Conservation (phyloP, 1,139 yeast genomes). For the Geotrichum klebahnii region DNA sequence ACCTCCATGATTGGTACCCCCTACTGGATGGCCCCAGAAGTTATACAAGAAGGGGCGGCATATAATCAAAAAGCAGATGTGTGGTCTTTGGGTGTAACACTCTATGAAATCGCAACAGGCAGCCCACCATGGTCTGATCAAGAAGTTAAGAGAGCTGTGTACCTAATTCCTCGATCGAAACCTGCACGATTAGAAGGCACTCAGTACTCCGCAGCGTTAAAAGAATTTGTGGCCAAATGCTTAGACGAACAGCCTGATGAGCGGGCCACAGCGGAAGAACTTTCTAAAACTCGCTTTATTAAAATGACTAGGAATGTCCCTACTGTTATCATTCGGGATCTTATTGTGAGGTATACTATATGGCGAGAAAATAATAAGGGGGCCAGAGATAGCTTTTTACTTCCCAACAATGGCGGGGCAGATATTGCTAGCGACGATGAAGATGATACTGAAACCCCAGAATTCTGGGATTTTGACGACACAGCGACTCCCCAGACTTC, state of each 20-base stretch:
- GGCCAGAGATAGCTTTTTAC: slow-evolving; percentile 31
- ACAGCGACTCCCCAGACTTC: background rate
- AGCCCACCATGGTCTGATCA: slow-evolving; percentile 96
- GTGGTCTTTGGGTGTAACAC: slow-evolving; percentile 91
- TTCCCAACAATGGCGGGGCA: slow-evolving; percentile 28
- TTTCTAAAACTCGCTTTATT: slow-evolving; percentile 69
- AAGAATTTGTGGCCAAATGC: slow-evolving; percentile 87
- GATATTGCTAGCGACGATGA: slow-evolving; percentile 27
- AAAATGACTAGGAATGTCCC: slow-evolving; percentile 57
- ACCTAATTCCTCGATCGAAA: slow-evolving; percentile 82
- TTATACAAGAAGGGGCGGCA: slow-evolving; percentile 84
- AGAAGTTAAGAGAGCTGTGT: slow-evolving; percentile 93
- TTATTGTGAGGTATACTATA: slow-evolving; percentile 70
- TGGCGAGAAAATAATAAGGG: slow-evolving; percentile 50
- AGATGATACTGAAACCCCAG: slow-evolving; percentile 48
- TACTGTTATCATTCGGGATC: slow-evolving; percentile 61
- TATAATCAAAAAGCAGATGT: slow-evolving; percentile 85
- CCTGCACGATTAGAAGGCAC: slow-evolving; percentile 94
- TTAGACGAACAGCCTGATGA: slow-evolving; percentile 90
- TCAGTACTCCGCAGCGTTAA: slow-evolving; percentile 67
- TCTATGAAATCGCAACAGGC: slow-evolving; percentile 93
- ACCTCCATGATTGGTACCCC: slow-evolving; percentile 99
- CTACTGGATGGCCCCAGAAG: slow-evolving; percentile 99
- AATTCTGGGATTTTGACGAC: slow-evolving; percentile 83
- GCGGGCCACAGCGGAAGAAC: slow-evolving; percentile 81